Base-by-base conservation (phyloP, 495 filamentous ascomycete genomes). In the Friedmanniomyces endolithicus region DNA sequence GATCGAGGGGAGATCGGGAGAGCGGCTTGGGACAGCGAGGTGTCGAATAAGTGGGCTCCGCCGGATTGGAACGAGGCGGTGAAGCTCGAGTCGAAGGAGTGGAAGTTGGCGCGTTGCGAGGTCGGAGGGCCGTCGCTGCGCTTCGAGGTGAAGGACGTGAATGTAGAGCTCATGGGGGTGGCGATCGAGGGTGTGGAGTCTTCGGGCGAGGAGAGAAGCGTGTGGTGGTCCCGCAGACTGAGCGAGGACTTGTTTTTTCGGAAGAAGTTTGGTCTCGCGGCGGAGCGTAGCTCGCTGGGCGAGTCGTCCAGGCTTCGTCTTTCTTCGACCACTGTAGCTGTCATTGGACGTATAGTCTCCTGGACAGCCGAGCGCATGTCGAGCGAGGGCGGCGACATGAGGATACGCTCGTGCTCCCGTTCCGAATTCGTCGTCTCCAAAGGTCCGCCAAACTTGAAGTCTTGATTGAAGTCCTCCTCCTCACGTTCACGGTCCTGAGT, bases 11-110 rank as follows among this genome's bases (percentile, higher is more conserved):
- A 82, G 2, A 50, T 39, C 14, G 58, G 51, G 12, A 11, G 11
- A 20, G 31, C 86, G 81, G 11, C 82, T 85, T 64, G 90, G 84
- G 34, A 96, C 83, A 61, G 92, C 79, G 59, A 73, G 4, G 54
- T 85, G 55, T 95, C 85, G 67, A 98, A 95, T 0, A 96, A 74
- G 64, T 89, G 80, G 53, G 90, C 68, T 1, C 87, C 90, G 33
- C 82, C 79, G 22, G 27, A 76, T 77, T 17, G 78, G 23, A 23
- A 74, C 17, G 80, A 65, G 12, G 76, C 77, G 37, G 74, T 71
- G 48, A 72, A 63, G 44, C 37, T 72, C 66, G 60, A 86, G 82
- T 37, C 73, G 73, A 6, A 76, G 64, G 0, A 75, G 75, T 29
- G 82, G 78, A 70, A 31, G 83, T 81, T 52, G 51, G 47, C 29